Evolutionary conservation across 345 rosid species (phyloP).

Genomic region (Populus alba): DNA sequence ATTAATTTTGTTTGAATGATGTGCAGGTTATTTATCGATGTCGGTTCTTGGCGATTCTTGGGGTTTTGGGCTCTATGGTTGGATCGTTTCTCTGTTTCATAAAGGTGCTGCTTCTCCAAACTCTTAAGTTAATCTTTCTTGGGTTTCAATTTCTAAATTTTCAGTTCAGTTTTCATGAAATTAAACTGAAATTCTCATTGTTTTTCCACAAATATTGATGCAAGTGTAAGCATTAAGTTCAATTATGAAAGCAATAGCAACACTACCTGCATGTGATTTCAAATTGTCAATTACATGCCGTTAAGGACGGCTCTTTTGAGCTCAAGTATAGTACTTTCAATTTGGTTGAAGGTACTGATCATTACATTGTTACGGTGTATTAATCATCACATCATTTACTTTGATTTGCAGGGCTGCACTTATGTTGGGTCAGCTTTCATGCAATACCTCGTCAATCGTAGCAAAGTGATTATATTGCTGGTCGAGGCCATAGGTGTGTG

Average conservation of each 20-base stretch:
- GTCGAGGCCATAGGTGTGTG: constrained; percentile 87
- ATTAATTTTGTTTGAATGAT: background rate
- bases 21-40: constrained; percentile 59
- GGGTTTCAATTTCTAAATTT: background rate
- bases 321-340: too few relatives aligned
- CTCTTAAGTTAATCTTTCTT: background rate
- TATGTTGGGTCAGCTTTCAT: constrained; percentile 55
- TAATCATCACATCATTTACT: background rate
- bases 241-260: too few relatives aligned
- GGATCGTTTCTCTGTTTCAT: constrained; percentile 79
- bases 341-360: too few relatives aligned
- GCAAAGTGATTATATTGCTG: constrained; percentile 66
- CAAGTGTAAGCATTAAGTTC: too few relatives aligned
- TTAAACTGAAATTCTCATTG: too few relatives aligned
- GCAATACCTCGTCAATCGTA: constrained; percentile 46
- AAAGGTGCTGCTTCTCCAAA: constrained; percentile 41
- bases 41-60: constrained; percentile 73
- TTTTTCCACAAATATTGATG: too few relatives aligned
- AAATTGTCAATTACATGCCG: too few relatives aligned
- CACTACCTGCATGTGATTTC: too few relatives aligned
- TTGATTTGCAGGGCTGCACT: constrained; percentile 61
- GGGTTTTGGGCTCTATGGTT: constrained; percentile 65
- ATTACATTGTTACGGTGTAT: too few relatives aligned
- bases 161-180: too few relatives aligned
- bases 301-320: too few relatives aligned